Conservation (phyloP, 75 land plant genomes). For the Adiantum capillusveneris region DNA sequence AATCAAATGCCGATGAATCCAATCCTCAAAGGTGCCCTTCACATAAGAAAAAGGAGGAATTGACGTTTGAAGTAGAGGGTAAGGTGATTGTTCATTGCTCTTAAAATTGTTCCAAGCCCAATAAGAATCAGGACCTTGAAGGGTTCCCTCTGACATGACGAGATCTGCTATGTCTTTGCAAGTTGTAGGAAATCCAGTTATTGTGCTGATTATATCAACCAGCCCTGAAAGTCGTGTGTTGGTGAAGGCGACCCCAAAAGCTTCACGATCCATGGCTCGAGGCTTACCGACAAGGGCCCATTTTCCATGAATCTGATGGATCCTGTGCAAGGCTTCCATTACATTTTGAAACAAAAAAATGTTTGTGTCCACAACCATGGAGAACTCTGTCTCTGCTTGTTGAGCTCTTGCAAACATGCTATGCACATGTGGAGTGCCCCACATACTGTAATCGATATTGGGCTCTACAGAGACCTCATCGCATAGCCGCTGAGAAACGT, state of each 20-base stretch:
- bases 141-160: neutral
- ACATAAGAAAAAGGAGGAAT: constrained; percentile 1
- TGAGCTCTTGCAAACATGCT: constrained; percentile 25
- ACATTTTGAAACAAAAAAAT: constrained; percentile 12
- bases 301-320: neutral
- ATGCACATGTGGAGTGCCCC: constrained; percentile 15
- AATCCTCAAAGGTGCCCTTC: constrained; percentile 3
- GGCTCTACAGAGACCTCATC: constrained; percentile 16
- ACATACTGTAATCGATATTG: constrained; percentile 17
- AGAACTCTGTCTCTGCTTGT: constrained; percentile 12
- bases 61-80: neutral
- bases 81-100: neutral
- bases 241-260: neutral
- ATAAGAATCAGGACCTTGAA: neutral
- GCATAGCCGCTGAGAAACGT: constrained; percentile 6
- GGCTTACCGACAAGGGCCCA: constrained; percentile 11
- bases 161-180: neutral
- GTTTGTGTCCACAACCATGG: constrained; percentile 7
- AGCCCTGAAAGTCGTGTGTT: neutral
- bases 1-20: neutral
- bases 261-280: constrained; percentile 1
- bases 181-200: neutral
- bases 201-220: neutral
- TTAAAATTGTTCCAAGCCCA: constrained; percentile 1
- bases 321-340: constrained; percentile 18